These are phyloP conservation scores for Elsinoe australis DNA, from an alignment of 2,329 filamentous ascomycete genomes.

Conservation along the genomic window DNA sequence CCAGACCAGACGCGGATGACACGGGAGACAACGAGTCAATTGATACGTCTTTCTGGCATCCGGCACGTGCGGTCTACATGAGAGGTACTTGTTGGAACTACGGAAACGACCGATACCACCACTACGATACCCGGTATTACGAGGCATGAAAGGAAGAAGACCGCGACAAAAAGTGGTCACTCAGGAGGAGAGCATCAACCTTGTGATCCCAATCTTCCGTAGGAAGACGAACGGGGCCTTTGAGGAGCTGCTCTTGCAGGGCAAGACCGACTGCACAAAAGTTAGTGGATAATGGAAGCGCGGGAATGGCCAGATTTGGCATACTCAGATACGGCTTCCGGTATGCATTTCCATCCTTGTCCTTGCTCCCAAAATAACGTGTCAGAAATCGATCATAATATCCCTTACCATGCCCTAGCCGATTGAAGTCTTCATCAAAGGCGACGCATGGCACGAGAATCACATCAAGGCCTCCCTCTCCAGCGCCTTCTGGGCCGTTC, in stretches of 20 bases:
- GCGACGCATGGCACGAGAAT: constrained; percentile 89
- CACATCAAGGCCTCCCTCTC: constrained; percentile 58
- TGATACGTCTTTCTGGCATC: too few species aligned
- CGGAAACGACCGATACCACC: not conserved
- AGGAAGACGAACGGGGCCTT: constrained; percentile 58
- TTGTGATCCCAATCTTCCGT: constrained; percentile 69
- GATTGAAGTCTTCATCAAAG: constrained; percentile 67
- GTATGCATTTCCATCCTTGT: constrained; percentile 27
- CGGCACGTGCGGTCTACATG: too few species aligned
- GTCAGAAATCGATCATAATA: constrained; percentile 94
- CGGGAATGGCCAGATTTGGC: constrained; percentile 22
- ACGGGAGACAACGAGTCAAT: too few species aligned
- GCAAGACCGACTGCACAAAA: constrained; percentile 62
- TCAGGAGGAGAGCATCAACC: constrained; percentile 55
- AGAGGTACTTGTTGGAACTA: too few species aligned
- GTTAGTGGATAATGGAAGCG: not conserved
- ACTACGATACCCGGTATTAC: constrained; percentile 6
- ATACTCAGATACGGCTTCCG: constrained; percentile 54
- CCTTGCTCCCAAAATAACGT: constrained; percentile 48
- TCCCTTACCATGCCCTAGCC: constrained; percentile 88
- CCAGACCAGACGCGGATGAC: too few species aligned
- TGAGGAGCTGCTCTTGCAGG: constrained; percentile 76
- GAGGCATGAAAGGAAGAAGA: not conserved
- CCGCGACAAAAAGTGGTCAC: constrained; percentile 24
- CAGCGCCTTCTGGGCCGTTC: constrained; percentile 18